Evolutionary conservation across 2,329 filamentous ascomycete genomes (phyloP).

Genomic region (Colletotrichum limetticola): DNA sequence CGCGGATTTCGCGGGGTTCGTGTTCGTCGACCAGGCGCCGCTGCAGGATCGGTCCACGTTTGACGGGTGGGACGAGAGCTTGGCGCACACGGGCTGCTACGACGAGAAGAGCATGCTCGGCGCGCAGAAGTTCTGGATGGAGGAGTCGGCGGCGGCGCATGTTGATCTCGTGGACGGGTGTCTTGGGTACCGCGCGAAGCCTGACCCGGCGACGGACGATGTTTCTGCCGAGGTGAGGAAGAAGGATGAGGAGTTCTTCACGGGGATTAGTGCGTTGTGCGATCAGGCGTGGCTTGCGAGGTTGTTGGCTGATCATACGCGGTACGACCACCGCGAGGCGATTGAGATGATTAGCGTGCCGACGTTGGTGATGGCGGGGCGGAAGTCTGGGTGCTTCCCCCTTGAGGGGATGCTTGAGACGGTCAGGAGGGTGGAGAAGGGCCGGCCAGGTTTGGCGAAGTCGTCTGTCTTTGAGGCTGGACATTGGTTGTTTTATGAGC

Average conservation of each 20-base stretch:
- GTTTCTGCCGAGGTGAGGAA: constrained; percentile 38
- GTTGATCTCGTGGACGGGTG: constrained; percentile 46
- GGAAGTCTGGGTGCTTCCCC: constrained; percentile 51
- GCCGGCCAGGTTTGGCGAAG: constrained; percentile 38
- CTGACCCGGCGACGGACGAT: constrained; percentile 37
- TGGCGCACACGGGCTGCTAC: constrained; percentile 49
- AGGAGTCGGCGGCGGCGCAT: constrained; percentile 39
- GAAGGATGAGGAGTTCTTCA: constrained; percentile 49
- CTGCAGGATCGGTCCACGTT: constrained; percentile 49
- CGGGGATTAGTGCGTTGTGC: constrained; percentile 45
- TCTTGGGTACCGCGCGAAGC: constrained; percentile 47
- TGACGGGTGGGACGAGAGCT: constrained; percentile 44
- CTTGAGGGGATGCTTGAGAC: constrained; percentile 51
- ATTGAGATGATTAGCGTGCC: constrained; percentile 47
- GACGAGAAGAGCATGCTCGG: constrained; percentile 49
- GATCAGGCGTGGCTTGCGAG: constrained; percentile 50
- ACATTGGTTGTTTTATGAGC: constrained; percentile 55
- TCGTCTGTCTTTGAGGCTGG: constrained; percentile 48
- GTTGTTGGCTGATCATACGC: constrained; percentile 51
- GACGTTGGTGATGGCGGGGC: constrained; percentile 49
- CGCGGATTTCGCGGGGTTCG: constrained; percentile 44
- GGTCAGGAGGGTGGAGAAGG: constrained; percentile 41
- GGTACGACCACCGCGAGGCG: constrained; percentile 54
- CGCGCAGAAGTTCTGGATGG: constrained; percentile 43
- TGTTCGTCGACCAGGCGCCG: constrained; percentile 54